phyloP scores from a whole-genome alignment of 345 rosid genomes.

The Toxicodendron radicans region DNA sequence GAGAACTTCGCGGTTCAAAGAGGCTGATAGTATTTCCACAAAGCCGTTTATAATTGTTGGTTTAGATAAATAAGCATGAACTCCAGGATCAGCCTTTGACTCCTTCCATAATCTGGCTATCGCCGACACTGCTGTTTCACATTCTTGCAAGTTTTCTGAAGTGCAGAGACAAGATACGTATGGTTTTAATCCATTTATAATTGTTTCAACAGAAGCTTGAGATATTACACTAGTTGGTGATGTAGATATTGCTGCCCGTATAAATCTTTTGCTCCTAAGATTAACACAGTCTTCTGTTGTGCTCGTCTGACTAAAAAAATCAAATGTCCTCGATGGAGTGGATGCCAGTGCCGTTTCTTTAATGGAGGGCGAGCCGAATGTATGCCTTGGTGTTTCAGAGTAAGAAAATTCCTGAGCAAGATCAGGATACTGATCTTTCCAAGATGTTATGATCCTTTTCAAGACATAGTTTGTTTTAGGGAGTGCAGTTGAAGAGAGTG shows the following conservation, averaged over 20 bases:
- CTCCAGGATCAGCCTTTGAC: slow-evolving; percentile 48
- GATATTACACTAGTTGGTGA: slow-evolving; percentile 70
- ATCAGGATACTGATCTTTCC: slow-evolving; percentile 70
- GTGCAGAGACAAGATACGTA: slow-evolving; percentile 54
- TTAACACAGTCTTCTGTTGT: slow-evolving; percentile 27
- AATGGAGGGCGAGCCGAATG: slow-evolving; percentile 33
- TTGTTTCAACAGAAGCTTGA: slow-evolving; percentile 52
- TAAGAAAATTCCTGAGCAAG: slow-evolving; percentile 55
- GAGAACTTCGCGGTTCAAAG: slow-evolving; percentile 52
- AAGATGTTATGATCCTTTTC: slow-evolving; percentile 61
- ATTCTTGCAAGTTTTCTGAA: slow-evolving; percentile 58
- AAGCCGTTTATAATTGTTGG: slow-evolving; percentile 52
- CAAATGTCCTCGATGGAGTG: slow-evolving; percentile 24
- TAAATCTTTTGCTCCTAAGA: slow-evolving; percentile 39
- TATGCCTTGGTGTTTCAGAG: slow-evolving; percentile 52
- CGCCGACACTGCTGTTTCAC: slow-evolving; percentile 55
- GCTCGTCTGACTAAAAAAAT: slow-evolving; percentile 15
- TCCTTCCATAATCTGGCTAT: slow-evolving; percentile 61
- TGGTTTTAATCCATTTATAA: slow-evolving; percentile 51
- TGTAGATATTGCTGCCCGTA: slow-evolving; percentile 25
- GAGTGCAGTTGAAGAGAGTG: slow-evolving; percentile 38
- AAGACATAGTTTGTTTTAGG: slow-evolving; percentile 73
- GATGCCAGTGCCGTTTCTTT: slow-evolving; percentile 27
- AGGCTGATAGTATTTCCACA: slow-evolving; percentile 55
- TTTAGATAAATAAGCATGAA: slow-evolving; percentile 54